Percentiles rank a stretch among this genome's conserved stretches.
Conservation (phyloP, 2,329 filamentous ascomycete genomes). For the Cladophialophora bantiana region DNA sequence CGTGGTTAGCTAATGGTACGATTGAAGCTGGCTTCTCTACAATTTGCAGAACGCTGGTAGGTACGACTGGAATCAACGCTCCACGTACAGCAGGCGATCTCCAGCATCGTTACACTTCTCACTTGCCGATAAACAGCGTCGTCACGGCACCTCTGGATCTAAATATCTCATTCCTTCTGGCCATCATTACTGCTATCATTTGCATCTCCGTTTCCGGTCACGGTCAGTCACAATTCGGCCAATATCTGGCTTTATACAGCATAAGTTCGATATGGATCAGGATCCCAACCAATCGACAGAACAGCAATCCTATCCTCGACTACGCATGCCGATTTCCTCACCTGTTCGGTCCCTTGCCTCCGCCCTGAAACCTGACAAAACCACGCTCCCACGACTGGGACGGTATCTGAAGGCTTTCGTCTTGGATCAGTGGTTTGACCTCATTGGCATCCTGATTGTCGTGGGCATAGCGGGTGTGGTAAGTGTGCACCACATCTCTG, state of each 20-base stretch:
- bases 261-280: background rate
- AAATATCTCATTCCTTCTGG: background rate
- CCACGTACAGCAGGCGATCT: background rate
- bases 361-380: slow-evolving; percentile 12
- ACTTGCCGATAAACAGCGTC: background rate
- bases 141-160: background rate
- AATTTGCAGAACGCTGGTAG: background rate
- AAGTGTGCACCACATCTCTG: slow-evolving; percentile 4
- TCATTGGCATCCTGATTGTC: slow-evolving; percentile 19
- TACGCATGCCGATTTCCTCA: background rate
- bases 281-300: background rate
- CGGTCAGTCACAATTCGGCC: background rate
- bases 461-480: slow-evolving; percentile 17
- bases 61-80: background rate
- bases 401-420: slow-evolving; percentile 25
- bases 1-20: background rate
- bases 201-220: background rate
- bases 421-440: slow-evolving; percentile 25
- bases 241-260: background rate
- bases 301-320: background rate
- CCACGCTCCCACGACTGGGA: slow-evolving; percentile 5
- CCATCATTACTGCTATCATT: background rate
- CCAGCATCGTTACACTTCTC: background rate
- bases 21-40: background rate
- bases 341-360: background rate